Conservation (phyloP, 176 grass and related monocot genomes). For the Triticum monococcum region DNA sequence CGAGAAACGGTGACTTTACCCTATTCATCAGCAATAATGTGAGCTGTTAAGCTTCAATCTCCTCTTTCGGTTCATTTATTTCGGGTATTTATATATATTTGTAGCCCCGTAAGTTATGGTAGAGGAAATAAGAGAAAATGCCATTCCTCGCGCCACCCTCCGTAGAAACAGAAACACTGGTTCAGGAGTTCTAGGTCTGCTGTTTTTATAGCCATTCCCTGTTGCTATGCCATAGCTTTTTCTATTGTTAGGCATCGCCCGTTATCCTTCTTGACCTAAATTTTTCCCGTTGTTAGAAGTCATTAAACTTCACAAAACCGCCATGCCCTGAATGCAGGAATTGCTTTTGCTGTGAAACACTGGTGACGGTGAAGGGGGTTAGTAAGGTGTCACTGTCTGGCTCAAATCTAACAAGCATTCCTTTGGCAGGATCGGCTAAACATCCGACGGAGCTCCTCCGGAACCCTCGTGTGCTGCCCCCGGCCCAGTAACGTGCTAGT, state of each 20-base stretch:
- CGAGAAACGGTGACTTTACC: not conserved
- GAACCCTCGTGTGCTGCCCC: constrained; percentile 7
- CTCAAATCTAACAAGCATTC: constrained; percentile 36
- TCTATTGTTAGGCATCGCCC: not conserved
- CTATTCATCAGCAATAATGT: constrained; percentile 37
- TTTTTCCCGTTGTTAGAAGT: constrained; percentile 1
- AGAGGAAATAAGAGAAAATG: constrained; percentile 6
- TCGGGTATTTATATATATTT: not conserved
- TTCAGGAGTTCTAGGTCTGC: not conserved
- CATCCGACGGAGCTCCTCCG: constrained; percentile 11
- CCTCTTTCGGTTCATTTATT: not conserved
- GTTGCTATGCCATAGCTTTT: not conserved
- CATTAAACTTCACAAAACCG: constrained; percentile 16
- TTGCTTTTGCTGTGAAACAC: constrained; percentile 35
- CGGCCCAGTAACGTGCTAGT: not conserved
- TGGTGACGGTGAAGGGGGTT: constrained; percentile 20
- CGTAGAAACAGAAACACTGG: constrained; percentile 1
- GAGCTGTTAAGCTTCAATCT: constrained; percentile 19
- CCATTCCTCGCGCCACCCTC: not conserved
- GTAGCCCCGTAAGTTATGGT: not conserved
- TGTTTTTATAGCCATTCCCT: not conserved
- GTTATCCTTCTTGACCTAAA: not conserved
- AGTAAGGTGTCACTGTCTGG: constrained; percentile 34
- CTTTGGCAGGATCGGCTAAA: constrained; percentile 11
- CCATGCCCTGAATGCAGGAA: not conserved